Percentiles rank a stretch among this genome's conserved stretches.
Conservation (phyloP, 495 filamentous ascomycete genomes). For the Trichoderma orchidacearum region DNA sequence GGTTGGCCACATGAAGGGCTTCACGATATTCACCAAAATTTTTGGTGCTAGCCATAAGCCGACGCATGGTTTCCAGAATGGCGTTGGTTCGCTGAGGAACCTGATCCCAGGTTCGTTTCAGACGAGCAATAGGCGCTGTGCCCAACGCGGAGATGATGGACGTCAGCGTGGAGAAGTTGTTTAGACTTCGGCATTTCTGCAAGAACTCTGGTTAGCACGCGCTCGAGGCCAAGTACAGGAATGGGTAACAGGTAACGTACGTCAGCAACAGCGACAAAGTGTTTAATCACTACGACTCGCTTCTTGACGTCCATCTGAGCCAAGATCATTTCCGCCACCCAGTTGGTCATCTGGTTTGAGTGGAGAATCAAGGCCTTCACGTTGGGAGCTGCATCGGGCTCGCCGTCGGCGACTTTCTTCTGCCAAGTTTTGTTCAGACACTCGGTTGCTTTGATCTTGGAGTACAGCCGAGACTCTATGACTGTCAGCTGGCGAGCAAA, state of each 20-base stretch:
- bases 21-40: constrained; percentile 97
- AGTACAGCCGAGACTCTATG: constrained; percentile 88
- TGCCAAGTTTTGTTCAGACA: constrained; percentile 98
- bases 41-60: constrained; percentile 92
- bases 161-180: constrained; percentile 97
- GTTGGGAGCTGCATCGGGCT: constrained; percentile 82
- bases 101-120: constrained; percentile 89
- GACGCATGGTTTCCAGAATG: constrained; percentile 78
- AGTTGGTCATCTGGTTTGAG: constrained; percentile 96
- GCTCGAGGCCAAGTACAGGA: neutral
- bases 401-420: constrained; percentile 71
- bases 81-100: constrained; percentile 71
- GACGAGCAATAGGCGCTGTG: constrained; percentile 85
- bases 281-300: constrained; percentile 93
- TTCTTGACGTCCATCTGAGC: constrained; percentile 88
- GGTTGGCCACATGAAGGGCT: constrained; percentile 78
- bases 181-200: constrained; percentile 84
- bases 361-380: constrained; percentile 94
- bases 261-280: constrained; percentile 93
- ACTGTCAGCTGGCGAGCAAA: constrained; percentile 95
- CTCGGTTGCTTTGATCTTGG: constrained; percentile 87
- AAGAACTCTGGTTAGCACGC: constrained; percentile 12
- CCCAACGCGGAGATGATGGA: constrained; percentile 94
- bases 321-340: constrained; percentile 99
- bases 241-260: constrained; percentile 33